Percentiles rank a stretch among this genome's conserved stretches.
phyloP scores from a whole-genome alignment of 768 basidiomycete genomes.

The Pleurotus sapidus region DNA sequence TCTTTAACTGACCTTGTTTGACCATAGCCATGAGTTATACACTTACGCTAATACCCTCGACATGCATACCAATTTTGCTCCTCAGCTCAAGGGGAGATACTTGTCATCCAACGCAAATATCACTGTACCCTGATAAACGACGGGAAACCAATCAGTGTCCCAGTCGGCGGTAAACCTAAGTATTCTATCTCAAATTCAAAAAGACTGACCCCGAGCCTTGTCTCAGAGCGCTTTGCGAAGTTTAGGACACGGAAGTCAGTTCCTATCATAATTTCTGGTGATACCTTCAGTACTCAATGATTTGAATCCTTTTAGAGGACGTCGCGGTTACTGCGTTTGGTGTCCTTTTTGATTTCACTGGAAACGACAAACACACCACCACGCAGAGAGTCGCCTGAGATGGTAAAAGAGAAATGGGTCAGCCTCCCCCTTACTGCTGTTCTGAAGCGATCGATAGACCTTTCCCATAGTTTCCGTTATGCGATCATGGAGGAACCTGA shows the following conservation, averaged over 20 bases:
- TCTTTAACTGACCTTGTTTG: too few relatives aligned
- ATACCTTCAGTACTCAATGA: not conserved
- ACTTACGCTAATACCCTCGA: constrained; percentile 62
- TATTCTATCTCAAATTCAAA: not conserved
- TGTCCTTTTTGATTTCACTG: constrained; percentile 73
- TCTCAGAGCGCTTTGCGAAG: constrained; percentile 58
- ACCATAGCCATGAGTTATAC: constrained; percentile 73
- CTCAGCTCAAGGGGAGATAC: constrained; percentile 66
- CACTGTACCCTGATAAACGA: constrained; percentile 49
- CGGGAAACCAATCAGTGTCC: constrained; percentile 29
- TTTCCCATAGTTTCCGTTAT: constrained; percentile 54
- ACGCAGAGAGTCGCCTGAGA: constrained; percentile 70
- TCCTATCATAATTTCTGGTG: not conserved
- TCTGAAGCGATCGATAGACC: not conserved
- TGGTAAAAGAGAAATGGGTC: constrained; percentile 82
- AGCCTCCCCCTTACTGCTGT: constrained; percentile 7
- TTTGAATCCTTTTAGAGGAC: constrained; percentile 39
- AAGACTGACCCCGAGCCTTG: not conserved
- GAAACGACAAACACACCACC: constrained; percentile 66
- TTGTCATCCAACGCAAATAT: constrained; percentile 86
- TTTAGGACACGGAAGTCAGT: constrained; percentile 71
- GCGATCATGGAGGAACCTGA: constrained; percentile 81
- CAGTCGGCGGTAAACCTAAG: constrained; percentile 29
- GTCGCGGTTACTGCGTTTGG: constrained; percentile 77
- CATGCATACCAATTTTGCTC: constrained; percentile 67